Evolutionary conservation across 352 stramenopile species (phyloP).

Genomic region (Phytophthora fragariaefolia): DNA sequence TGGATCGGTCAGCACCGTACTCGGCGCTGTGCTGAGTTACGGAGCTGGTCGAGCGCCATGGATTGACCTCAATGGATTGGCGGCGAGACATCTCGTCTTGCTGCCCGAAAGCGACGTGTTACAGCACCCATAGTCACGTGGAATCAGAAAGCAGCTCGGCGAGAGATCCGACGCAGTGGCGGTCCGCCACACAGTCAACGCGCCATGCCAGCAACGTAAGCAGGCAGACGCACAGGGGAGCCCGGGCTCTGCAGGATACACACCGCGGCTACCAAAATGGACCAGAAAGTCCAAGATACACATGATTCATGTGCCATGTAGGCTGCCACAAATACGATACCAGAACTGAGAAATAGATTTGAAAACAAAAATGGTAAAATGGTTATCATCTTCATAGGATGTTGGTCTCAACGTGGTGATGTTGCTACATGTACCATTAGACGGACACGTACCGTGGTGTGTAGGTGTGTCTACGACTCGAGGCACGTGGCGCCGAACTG

Average conservation of each 20-base stretch:
- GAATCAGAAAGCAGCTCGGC: conserved; percentile 24
- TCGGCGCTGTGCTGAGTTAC: conserved; percentile 19
- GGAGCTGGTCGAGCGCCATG: conserved; percentile 4
- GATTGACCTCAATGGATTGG: conserved; percentile 20
- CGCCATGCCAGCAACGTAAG: conserved; percentile 3
- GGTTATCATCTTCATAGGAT: conserved; percentile 12
- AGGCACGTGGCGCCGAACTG: conserved; percentile 57
- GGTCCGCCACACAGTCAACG: conserved; percentile 7
- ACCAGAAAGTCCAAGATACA: conserved; percentile 12
- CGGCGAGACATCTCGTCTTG: conserved; percentile 4
- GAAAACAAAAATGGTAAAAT: conserved; percentile 17
- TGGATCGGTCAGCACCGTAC: conserved; percentile 2
- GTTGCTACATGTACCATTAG: conserved; percentile 3
- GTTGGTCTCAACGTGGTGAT: conserved; percentile 3
- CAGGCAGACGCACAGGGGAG: conserved; percentile 32
- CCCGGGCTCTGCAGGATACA: conserved; percentile 33
- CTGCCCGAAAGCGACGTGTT: conserved; percentile 33
- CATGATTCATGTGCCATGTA: too few species aligned
- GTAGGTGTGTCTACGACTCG: conserved; percentile 19
- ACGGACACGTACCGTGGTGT: conserved; percentile 1
- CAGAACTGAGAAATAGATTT: conserved; percentile 22
- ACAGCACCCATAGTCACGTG: conserved; percentile 27
- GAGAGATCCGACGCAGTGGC: not conserved
- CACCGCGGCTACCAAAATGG: conserved; percentile 28
- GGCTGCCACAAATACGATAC: conserved; percentile 34